Evolutionary conservation across 1,284 basidiomycete genomes (phyloP), one percentile per base, ranked within the genome.

Genomic region (Testicularia cyperi): DNA sequence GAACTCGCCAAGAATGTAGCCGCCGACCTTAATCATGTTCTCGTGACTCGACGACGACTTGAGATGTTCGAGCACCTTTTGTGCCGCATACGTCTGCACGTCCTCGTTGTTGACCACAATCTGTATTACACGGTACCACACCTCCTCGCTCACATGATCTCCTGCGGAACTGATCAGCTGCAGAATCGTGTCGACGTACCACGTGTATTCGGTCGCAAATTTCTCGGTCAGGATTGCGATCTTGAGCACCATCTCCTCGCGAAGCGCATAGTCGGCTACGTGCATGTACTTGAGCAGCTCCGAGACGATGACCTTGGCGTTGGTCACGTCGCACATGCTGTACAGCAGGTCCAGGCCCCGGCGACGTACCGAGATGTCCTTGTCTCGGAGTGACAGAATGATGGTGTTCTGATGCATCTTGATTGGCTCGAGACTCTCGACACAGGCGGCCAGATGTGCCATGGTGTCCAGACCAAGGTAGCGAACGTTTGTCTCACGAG

Each of bases 81-180:
- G 86, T 3, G 91, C 90, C 4, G 95, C 94, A 78, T 99, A 99
- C 55, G 88, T 76, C 45, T 79, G 78, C 27, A 98, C 81, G 78
- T 97, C 91, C 77, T 97, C 94, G 35, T 94, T 98, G 77, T 98
- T 98, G 37, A 91, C 95, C 23, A 96, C 91, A 54, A 98, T 95
- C 77, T 98, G 95, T 16, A 98, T 87, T 29, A 98, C 91, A 40
- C 95, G 88, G 78, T 94, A 97, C 95, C 95, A 98, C 21, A 98
- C 92, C 80, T 97, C 92, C 60, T 97, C 94, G 40, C 94, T 92
- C 41, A 98, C 92, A 75, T 97, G 92, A 72, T 97, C 95, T 38
- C 95, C 95, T 5, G 95, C 95, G 35, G 91, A 86, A 72, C 88
- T 89, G 77, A 99, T 92, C 51, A 98, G 84, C 74, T 92, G 87